Conservation (phyloP, 2,329 filamentous ascomycete species). For the Colletotrichum gigasporum region DNA sequence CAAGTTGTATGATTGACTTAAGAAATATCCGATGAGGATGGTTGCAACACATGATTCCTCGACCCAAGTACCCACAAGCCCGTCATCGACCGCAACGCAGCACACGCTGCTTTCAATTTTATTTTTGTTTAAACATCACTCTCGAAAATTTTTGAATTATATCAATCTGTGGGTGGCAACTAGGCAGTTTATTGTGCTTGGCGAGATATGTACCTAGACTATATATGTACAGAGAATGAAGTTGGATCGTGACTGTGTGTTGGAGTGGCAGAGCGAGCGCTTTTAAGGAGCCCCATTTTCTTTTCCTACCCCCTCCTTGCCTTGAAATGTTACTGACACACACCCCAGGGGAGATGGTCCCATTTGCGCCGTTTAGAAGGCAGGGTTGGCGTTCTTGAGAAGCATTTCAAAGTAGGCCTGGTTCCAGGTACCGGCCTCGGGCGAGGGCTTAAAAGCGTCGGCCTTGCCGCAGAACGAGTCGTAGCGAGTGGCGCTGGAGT, state of each 20-base stretch:
- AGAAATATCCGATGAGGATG: no score
- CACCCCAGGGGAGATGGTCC: not conserved
- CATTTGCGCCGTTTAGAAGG: constrained; percentile 8
- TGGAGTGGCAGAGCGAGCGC: not conserved
- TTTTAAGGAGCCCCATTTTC: not conserved
- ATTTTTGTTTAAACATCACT: no score
- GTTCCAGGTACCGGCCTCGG: constrained; percentile 60
- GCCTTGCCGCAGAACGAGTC: constrained; percentile 49
- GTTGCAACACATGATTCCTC: no score
- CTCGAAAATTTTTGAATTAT: no score
- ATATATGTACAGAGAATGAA: not conserved
- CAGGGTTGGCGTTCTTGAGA: constrained; percentile 33
- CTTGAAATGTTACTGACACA: no score
- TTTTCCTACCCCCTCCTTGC: not conserved
- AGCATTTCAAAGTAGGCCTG: constrained; percentile 39
- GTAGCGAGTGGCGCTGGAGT: constrained; percentile 44
- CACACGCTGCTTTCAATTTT: no score
- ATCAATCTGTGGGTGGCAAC: no score
- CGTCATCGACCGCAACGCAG: no score
- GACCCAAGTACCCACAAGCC: no score
- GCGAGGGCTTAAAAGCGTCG: constrained; percentile 57
- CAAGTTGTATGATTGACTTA: no score
- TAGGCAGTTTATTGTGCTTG: no score
- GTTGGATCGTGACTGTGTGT: not conserved
- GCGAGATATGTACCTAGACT: not conserved